Percentiles rank a stretch among this genome's conserved stretches.
phyloP scores from a whole-genome alignment of 2,329 filamentous ascomycete genomes.

The Monosporascus sp. region DNA sequence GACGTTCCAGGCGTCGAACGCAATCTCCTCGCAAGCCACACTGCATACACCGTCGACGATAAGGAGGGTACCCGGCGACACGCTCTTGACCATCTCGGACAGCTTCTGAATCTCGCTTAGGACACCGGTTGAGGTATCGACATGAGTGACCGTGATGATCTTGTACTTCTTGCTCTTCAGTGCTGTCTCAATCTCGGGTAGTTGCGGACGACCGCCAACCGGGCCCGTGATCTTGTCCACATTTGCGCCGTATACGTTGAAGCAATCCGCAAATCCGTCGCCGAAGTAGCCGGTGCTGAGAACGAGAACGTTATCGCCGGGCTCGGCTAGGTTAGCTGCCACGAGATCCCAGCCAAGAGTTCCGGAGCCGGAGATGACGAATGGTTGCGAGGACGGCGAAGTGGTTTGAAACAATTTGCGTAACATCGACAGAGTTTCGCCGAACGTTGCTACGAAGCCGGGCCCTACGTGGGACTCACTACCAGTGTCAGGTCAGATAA shows the following conservation, averaged over 20 bases:
- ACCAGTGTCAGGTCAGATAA: constrained; percentile 7
- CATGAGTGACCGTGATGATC: constrained; percentile 88
- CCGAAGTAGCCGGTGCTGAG: constrained; percentile 97
- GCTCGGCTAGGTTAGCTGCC: constrained; percentile 85
- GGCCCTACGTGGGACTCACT: constrained; percentile 93
- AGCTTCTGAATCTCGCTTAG: constrained; percentile 84
- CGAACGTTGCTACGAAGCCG: constrained; percentile 84
- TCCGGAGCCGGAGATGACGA: constrained; percentile 88
- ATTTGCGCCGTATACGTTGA: constrained; percentile 84
- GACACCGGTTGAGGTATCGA: constrained; percentile 95
- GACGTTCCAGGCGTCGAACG: constrained; percentile 90
- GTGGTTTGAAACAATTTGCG: constrained; percentile 93
- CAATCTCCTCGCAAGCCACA: constrained; percentile 91
- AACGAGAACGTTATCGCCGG: constrained; percentile 84
- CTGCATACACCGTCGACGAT: constrained; percentile 97
- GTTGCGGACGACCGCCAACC: constrained; percentile 80
- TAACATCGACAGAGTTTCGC: constrained; percentile 80
- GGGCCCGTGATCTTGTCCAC: constrained; percentile 85
- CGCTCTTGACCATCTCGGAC: constrained; percentile 73
- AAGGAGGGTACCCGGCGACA: constrained; percentile 86
- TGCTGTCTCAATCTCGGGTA: constrained; percentile 82
- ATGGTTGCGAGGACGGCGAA: constrained; percentile 76
- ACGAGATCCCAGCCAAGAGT: constrained; percentile 97
- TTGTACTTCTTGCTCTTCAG: constrained; percentile 91
- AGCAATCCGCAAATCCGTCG: constrained; percentile 88